Evolutionary conservation across 306 rosid genomes (phyloP).

Genomic region (Mimosa bimucronata): DNA sequence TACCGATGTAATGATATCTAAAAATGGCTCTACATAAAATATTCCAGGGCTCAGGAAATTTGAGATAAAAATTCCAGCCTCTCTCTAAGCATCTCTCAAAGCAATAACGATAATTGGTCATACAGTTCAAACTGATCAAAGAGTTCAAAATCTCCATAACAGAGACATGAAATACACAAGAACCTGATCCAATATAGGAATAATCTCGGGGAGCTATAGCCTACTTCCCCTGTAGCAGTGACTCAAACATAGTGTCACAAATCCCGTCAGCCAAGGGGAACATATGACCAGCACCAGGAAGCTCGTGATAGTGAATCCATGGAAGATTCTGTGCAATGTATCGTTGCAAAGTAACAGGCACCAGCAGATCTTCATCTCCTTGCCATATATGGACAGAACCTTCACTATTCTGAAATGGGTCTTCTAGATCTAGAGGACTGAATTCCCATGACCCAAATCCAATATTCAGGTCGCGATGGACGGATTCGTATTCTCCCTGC

Average conservation of each 20-base stretch:
- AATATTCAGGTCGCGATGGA: conserved; percentile 55
- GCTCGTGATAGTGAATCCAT: conserved; percentile 73
- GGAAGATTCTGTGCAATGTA: conserved; percentile 62
- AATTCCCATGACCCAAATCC: conserved; percentile 78
- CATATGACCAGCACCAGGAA: conserved; percentile 66
- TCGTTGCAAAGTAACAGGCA: conserved; percentile 57
- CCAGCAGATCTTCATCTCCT: conserved; percentile 66
- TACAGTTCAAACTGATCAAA: conserved; percentile 5
- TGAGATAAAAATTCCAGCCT: not conserved
- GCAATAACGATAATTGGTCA: not conserved
- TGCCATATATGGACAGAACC: conserved; percentile 78
- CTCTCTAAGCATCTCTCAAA: conserved; percentile 1
- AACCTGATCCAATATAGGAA: conserved; percentile 16
- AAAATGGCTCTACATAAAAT: not conserved
- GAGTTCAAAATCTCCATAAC: conserved; percentile 9
- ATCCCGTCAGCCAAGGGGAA: conserved; percentile 57
- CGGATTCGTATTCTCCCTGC: conserved; percentile 60
- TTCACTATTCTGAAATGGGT: conserved; percentile 60
- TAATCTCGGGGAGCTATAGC: not conserved
- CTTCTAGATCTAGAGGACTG: conserved; percentile 67
- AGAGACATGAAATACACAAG: conserved; percentile 13
- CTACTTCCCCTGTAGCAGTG: conserved; percentile 47
- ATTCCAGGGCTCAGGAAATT: not conserved
- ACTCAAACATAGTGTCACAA: conserved; percentile 46
- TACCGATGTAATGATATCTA: not conserved